Conservation (phyloP, 2,329 filamentous ascomycete genomes). For the Ceratocystiopsis brevicomis region DNA sequence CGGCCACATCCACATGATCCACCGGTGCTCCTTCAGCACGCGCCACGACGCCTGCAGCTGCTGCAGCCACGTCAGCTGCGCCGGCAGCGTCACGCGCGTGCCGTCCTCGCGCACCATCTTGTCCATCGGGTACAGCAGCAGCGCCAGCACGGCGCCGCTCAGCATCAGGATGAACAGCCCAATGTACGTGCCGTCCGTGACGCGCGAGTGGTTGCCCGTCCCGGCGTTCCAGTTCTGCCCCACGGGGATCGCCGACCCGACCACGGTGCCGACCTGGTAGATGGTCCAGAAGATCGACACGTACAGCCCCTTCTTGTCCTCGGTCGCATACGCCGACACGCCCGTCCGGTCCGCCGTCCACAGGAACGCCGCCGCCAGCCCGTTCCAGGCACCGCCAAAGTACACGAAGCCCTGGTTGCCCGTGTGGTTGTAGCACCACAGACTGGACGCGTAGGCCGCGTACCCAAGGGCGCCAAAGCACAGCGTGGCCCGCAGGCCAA, state of each 20-base stretch:
- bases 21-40: background rate
- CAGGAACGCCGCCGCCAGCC: constrained; percentile 7
- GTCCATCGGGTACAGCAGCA: constrained; percentile 7
- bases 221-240: constrained; percentile 5
- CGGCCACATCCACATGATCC: background rate
- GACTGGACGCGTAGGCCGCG: constrained; percentile 47
- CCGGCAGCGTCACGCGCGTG: background rate
- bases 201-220: background rate
- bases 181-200: constrained; percentile 11
- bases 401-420: constrained; percentile 46
- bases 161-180: constrained; percentile 12
- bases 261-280: constrained; percentile 11
- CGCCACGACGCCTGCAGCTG: background rate
- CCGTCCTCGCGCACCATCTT: constrained; percentile 1
- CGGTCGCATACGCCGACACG: constrained; percentile 9
- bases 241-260: constrained; percentile 12
- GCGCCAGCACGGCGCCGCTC: constrained; percentile 6
- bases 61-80: background rate
- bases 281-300: constrained; percentile 11
- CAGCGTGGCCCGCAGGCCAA: background rate
- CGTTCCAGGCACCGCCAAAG: constrained; percentile 37
- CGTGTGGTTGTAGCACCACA: constrained; percentile 48
- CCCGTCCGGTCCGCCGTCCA: constrained; percentile 9
- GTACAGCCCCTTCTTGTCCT: constrained; percentile 9
- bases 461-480: constrained; percentile 29